Evolutionary conservation across 192 early-diverging fungal genomes (phyloP).

Genomic region (Podila epicladia): DNA sequence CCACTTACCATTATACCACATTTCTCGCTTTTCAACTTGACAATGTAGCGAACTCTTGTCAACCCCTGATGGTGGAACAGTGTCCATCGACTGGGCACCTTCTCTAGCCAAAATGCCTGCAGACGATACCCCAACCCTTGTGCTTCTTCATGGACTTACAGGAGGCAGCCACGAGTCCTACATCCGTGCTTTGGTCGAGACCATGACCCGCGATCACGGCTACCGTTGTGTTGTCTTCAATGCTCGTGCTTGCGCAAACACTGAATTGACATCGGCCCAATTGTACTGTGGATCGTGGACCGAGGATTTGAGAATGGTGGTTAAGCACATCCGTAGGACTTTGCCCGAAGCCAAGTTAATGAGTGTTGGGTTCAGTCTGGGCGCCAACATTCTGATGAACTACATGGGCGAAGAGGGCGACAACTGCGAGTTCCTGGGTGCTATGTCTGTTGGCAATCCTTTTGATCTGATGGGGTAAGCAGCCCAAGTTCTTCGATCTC

Average conservation of each 20-base stretch:
- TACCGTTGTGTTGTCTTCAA: slow-evolving; percentile 89
- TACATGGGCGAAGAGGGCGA: slow-evolving; percentile 87
- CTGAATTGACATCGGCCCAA: slow-evolving; percentile 77
- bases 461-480: slow-evolving; percentile 77
- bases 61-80: slow-evolving; percentile 85
- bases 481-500: not conserved
- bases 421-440: slow-evolving; percentile 77
- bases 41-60: slow-evolving; percentile 61
- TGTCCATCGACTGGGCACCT: slow-evolving; percentile 91
- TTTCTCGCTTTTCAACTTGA: slow-evolving; percentile 28
- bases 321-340: slow-evolving; percentile 62
- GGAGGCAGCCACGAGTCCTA: slow-evolving; percentile 94
- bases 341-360: slow-evolving; percentile 74
- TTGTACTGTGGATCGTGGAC: slow-evolving; percentile 88
- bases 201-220: slow-evolving; percentile 67
- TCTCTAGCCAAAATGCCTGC: slow-evolving; percentile 59
- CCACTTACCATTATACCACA: not conserved
- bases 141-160: slow-evolving; percentile 91
- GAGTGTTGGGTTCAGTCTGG: slow-evolving; percentile 90
- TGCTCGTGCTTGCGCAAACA: slow-evolving; percentile 89
- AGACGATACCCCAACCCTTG: slow-evolving; percentile 76
- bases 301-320: slow-evolving; percentile 75
- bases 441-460: slow-evolving; percentile 87
- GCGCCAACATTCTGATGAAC: slow-evolving; percentile 92
- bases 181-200: slow-evolving; percentile 76